phyloP scores from a whole-genome alignment of 1,139 yeast species.

The Nadsonia commutata region DNA sequence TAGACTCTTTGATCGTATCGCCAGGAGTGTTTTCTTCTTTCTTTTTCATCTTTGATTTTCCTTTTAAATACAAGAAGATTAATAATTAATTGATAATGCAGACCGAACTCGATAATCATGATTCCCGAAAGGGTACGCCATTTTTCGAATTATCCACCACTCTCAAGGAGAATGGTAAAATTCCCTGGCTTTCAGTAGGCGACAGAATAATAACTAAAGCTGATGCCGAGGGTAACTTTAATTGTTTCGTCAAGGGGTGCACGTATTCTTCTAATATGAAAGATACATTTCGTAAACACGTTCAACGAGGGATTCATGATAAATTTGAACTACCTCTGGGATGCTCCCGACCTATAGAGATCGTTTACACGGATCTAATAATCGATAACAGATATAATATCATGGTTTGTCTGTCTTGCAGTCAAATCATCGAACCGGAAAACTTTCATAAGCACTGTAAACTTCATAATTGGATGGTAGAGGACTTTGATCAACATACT shows the following conservation, averaged over 20 bases:
- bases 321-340: not conserved
- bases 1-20: no score
- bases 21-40: no score
- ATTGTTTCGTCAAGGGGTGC: not conserved
- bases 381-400: not conserved
- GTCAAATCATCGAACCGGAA: not conserved
- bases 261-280: not conserved
- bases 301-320: not conserved
- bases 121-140: not conserved
- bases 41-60: no score
- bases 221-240: not conserved
- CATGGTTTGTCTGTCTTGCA: not conserved
- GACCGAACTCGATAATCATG: not conserved
- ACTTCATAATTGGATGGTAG: not conserved
- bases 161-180: not conserved
- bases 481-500: not conserved
- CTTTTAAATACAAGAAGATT: no score
- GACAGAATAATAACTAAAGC: not conserved
- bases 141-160: not conserved
- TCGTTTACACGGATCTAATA: not conserved
- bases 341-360: not conserved
- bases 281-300: not conserved
- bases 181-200: not conserved
- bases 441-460: not conserved
- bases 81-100: no score